Base-by-base conservation (phyloP, 257 asterid species). In the Scutellaria baicalensis region DNA sequence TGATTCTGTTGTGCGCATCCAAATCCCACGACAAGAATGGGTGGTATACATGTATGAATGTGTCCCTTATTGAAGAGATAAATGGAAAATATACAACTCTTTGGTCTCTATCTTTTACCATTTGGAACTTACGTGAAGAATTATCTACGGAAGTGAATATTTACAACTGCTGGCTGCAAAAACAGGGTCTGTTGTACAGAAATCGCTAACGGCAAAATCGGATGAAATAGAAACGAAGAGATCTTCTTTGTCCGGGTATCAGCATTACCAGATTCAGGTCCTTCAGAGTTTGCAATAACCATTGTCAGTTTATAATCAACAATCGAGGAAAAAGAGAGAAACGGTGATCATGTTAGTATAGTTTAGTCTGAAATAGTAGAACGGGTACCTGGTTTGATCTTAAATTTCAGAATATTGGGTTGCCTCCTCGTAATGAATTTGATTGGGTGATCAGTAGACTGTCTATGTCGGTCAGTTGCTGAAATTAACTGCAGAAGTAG, bases 161-260 rank as follows among this genome's bases (percentile, higher is more conserved):
- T 94, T 69, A 94, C 96, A 78, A 89, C 97, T 39, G 95, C 84
- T 4, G 97, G 93, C 84, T 89, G 99, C 88, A 86, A 72, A 79
- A 75, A 83, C 61, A 89, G 66, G 59, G 97, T 82, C 77, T 94
- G 99, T 77, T 91, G 99, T 73, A 94, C 80, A 44, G 98, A 94
- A 71, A 91, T 89, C 6, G 84, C 99, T 31, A 94, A 85, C 20
- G 99, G 99, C 70, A 88, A 86, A 64, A 80, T 64, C 40, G 97
- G 99, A 80, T 94, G 99, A 81, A 94, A 94, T 39, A 89, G 88
- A 84, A 94, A 91, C 9, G 95, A 91, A 35, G 88, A 94, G 58
- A 91, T 80, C 87, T 83, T 94, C 79, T 91, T 94, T 7, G 89
- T 69, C 57, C 93, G 82, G 8, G 83, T 62, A 75, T 94, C 99